Conservation (phyloP, 192 early-diverging fungal species). For the Coemansia sp. region DNA sequence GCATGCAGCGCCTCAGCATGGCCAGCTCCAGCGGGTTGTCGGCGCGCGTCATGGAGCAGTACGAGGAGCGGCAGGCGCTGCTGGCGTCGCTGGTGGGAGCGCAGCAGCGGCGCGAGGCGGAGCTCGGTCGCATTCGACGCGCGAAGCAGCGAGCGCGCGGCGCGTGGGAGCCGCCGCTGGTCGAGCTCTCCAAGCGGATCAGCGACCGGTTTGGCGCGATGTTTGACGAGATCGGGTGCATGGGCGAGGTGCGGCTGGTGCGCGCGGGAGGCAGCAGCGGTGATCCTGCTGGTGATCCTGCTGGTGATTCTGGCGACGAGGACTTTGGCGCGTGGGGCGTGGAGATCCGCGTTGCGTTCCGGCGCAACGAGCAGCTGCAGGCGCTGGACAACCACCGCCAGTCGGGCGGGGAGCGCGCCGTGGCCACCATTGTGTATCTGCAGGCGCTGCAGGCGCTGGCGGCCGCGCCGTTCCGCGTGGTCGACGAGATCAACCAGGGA, state of each 20-base stretch:
- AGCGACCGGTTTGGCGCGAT: slow-evolving; percentile 67
- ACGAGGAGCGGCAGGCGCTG: slow-evolving; percentile 63
- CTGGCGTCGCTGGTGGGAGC: slow-evolving; percentile 52
- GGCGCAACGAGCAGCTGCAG: slow-evolving; percentile 80
- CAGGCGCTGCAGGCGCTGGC: slow-evolving; percentile 86
- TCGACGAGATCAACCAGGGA: slow-evolving; percentile 99
- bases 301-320: slow-evolving; percentile 65
- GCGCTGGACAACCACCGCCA: slow-evolving; percentile 85
- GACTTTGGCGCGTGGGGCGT: slow-evolving; percentile 93
- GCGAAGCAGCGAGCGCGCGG: slow-evolving; percentile 37
- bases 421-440: slow-evolving; percentile 94
- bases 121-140: slow-evolving; percentile 32
- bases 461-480: slow-evolving; percentile 94
- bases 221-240: slow-evolving; percentile 65
- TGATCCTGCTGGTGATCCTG: slow-evolving; percentile 56
- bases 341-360: slow-evolving; percentile 93
- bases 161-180: slow-evolving; percentile 71
- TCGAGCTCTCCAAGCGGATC: slow-evolving; percentile 62
- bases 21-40: slow-evolving; percentile 41
- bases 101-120: slow-evolving; percentile 43
- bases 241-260: slow-evolving; percentile 40
- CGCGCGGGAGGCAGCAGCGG: slow-evolving; percentile 16
- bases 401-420: slow-evolving; percentile 95
- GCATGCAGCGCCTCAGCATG: slow-evolving; percentile 44
- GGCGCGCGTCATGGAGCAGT: slow-evolving; percentile 63